Conservation (phyloP, 768 basidiomycete species). For the Rhizopogon rudus region DNA sequence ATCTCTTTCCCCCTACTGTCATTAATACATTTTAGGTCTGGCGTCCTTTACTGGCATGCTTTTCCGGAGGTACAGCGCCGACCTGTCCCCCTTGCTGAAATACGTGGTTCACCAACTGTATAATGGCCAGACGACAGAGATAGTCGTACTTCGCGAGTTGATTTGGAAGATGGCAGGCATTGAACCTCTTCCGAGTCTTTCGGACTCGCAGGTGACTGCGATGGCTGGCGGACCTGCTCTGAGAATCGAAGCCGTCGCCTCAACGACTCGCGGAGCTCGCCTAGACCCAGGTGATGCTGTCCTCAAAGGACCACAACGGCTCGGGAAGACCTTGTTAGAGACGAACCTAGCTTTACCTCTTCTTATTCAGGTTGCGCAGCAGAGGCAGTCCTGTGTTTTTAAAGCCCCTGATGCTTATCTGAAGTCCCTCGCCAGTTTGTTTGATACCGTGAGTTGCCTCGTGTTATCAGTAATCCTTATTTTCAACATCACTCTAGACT, state of each 20-base stretch:
- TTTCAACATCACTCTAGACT: conserved; percentile 47
- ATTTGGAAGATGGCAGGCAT: conserved; percentile 96
- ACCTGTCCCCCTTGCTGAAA: conserved; percentile 77
- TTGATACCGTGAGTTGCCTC: conserved; percentile 69
- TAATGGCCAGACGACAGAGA: conserved; percentile 78
- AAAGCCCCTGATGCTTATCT: conserved; percentile 69
- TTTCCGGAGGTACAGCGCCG: conserved; percentile 81
- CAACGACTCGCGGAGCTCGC: conserved; percentile 66
- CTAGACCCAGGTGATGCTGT: conserved; percentile 61
- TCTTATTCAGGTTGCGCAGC: conserved; percentile 88
- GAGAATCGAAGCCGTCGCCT: conserved; percentile 86
- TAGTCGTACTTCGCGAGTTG: conserved; percentile 87
- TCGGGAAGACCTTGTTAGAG: conserved; percentile 63
- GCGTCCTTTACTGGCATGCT: conserved; percentile 93
- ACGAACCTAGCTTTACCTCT: conserved; percentile 80
- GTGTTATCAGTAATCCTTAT: conserved; percentile 10
- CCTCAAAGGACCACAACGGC: conserved; percentile 60
- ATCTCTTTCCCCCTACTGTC: conserved; percentile 5
- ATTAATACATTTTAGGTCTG: conserved; percentile 52
- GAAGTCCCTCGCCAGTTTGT: conserved; percentile 83
- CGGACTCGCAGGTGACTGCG: conserved; percentile 81
- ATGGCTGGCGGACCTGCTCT: conserved; percentile 90
- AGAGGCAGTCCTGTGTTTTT: conserved; percentile 81
- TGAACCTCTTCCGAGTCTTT: conserved; percentile 83
- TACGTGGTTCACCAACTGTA: conserved; percentile 91